Conservation (phyloP, 192 early-diverging fungal genomes). For the Coemansia sp. region DNA sequence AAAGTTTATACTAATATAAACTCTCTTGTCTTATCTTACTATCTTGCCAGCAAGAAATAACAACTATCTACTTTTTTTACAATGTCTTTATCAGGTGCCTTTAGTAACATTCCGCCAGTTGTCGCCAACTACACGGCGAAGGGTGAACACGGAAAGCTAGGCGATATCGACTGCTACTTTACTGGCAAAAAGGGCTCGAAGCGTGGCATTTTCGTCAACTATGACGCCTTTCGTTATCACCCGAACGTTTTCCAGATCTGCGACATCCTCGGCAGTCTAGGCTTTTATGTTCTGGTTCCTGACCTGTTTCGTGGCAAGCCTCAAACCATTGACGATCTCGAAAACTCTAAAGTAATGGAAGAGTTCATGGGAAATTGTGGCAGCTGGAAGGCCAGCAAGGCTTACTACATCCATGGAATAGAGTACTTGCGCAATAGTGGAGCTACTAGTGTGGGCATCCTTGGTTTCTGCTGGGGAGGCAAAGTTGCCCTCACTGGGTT, state of each 20-base stretch:
- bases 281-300: conserved; percentile 69
- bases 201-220: conserved; percentile 67
- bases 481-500: conserved; percentile 54
- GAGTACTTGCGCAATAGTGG: conserved; percentile 51
- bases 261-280: conserved; percentile 57
- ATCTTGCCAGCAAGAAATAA: neutral
- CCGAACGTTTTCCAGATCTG: conserved; percentile 68
- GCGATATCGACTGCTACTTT: conserved; percentile 44
- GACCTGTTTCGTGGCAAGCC: conserved; percentile 63
- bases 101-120: conserved; percentile 61
- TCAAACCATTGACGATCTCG: conserved; percentile 39
- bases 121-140: conserved; percentile 50
- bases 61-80: neutral
- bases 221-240: conserved; percentile 70
- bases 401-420: neutral
- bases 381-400: conserved; percentile 36
- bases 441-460: conserved; percentile 53
- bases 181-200: conserved; percentile 53
- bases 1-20: no score
- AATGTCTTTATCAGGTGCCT: conserved; percentile 53
- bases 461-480: conserved; percentile 78
- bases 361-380: conserved; percentile 37
- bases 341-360: conserved; percentile 39
- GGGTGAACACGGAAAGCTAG: conserved; percentile 38
- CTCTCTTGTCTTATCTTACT: neutral